Base-by-base conservation (phyloP, 2,329 filamentous ascomycete genomes). In the Epicoccum nigrum region DNA sequence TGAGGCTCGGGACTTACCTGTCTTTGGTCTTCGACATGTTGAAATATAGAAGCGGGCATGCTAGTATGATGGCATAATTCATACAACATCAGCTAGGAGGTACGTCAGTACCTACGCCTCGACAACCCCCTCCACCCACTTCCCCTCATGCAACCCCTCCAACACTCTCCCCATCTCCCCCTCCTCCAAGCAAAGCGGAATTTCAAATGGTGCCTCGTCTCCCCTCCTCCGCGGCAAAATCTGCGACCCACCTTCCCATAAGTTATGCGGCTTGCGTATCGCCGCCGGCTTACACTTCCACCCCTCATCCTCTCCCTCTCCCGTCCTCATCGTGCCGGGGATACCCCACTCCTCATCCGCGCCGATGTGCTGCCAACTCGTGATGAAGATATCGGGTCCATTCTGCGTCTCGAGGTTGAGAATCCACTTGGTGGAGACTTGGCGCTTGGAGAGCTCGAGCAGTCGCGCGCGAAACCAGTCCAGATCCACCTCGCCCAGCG, bases 341-440 rank as follows among this genome's bases (percentile, higher is more conserved):
- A 68, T 64, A 19, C 42, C 31, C 67, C 67, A 70, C 7, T 49
- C 35, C 16, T 42, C 35, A 9, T 66, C 60, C 1, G 55, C 60
- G 2, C 61, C 61, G 20, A 68, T 63, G 23, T 67, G 38, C 46
- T 59, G 53, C 67, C 65, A 70, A 19, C 58, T 65, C 1, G 65
- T 66, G n/a, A 69, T 58, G 27, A 63, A 68, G 3, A 69, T 25
- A 28, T 69, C 64, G 2, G 64, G 61, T 1, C 65, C 67, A 17
- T 63, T 59, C 8, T 31, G 23, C 2, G 48, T 51, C 4, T 51
- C 30, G 4, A 44, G 23, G 4, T 51, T 31, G 1, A 58, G 55
- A 1, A 44, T 35, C 30, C 58, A 44, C 11, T 50, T 39, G 1
- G 54, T 46, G 2, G 49, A 35, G 20, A 42, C 47, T n/a, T 28